These are phyloP conservation scores for Solanum chiquidenum DNA, from an alignment of 257 asterid genomes.

Conservation along the genomic window DNA sequence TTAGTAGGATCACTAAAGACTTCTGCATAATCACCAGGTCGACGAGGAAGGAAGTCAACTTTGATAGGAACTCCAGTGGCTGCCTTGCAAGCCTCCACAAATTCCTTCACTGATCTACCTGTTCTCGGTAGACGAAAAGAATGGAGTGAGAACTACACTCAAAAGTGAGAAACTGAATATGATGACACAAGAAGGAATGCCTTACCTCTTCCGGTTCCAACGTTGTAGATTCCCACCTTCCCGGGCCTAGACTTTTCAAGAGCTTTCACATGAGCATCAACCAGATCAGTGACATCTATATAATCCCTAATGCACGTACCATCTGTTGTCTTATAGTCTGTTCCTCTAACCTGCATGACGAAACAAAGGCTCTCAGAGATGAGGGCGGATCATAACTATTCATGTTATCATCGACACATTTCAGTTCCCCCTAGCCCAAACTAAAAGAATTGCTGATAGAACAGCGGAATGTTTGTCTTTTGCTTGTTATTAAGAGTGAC, in stretches of 20 bases:
- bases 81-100: conserved; percentile 88
- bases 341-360: conserved; percentile 68
- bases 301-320: conserved; percentile 88
- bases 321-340: conserved; percentile 69
- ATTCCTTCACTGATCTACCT: conserved; percentile 94
- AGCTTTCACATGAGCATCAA: conserved; percentile 92
- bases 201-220: conserved; percentile 80
- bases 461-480: background rate
- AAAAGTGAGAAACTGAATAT: background rate
- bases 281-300: conserved; percentile 82
- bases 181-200: background rate
- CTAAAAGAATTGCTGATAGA: background rate
- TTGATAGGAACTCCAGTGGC: conserved; percentile 77
- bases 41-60: conserved; percentile 74
- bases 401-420: background rate
- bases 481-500: background rate
- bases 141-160: background rate
- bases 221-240: conserved; percentile 72
- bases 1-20: conserved; percentile 78
- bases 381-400: background rate
- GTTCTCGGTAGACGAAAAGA: conserved; percentile 1
- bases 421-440: background rate
- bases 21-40: conserved; percentile 96
- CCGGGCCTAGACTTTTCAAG: conserved; percentile 65
- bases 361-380: background rate